Evolutionary conservation across 2,329 filamentous ascomycete genomes (phyloP).

Genomic region (Hortaea werneckii): DNA sequence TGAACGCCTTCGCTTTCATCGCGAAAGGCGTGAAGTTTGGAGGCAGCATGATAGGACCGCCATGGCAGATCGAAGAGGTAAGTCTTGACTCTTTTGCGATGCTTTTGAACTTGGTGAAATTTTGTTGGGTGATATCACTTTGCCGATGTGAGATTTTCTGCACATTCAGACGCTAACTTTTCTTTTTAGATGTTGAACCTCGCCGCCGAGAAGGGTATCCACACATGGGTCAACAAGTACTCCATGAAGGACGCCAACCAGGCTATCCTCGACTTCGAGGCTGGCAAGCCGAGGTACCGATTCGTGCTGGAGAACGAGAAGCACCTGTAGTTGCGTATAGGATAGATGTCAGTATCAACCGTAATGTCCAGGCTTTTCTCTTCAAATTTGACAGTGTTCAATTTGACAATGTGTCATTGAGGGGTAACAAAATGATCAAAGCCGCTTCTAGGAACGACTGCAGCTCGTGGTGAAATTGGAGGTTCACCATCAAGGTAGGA

Average conservation of each 20-base stretch:
- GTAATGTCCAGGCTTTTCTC: neutral
- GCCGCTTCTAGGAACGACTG: no score
- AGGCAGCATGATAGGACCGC: conserved; percentile 42
- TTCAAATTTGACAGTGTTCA: no score
- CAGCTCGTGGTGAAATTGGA: no score
- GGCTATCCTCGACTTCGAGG: conserved; percentile 47
- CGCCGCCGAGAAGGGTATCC: conserved; percentile 48
- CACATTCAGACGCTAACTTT: no score
- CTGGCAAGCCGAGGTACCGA: conserved; percentile 42
- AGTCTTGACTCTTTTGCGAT: neutral
- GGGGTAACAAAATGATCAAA: no score
- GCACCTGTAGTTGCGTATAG: conserved; percentile 3
- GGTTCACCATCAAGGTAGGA: no score
- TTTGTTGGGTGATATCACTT: no score
- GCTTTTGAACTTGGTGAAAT: no score
- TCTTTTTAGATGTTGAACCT: conserved; percentile 45
- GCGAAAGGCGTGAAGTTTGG: conserved; percentile 41
- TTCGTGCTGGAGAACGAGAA: conserved; percentile 28
- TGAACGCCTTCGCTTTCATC: conserved; percentile 51
- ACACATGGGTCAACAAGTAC: conserved; percentile 53
- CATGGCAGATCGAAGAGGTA: conserved; percentile 45
- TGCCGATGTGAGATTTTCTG: no score
- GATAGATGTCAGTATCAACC: neutral
- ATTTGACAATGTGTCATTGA: no score
- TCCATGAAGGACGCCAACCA: conserved; percentile 50